These are phyloP conservation scores for Stachybotrys chartarum DNA, from an alignment of 2,329 filamentous ascomycete species.

Conservation along the genomic window DNA sequence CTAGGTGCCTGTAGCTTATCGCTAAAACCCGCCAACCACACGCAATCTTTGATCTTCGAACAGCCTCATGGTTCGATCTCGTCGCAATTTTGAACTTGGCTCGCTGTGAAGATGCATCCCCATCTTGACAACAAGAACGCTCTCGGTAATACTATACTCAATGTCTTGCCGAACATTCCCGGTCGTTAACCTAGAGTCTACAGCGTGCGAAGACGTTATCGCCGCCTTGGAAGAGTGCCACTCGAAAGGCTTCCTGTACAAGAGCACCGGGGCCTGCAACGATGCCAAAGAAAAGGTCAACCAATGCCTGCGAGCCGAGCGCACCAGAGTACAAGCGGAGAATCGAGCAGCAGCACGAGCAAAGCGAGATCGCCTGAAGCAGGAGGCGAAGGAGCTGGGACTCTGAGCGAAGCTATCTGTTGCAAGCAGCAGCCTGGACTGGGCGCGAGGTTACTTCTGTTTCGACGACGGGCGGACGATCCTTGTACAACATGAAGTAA, in stretches of 20 bases:
- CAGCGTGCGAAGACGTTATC: slow-evolving; percentile 95
- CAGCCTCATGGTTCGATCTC: too few species aligned
- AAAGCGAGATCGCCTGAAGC: slow-evolving; percentile 67
- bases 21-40: neutral
- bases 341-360: slow-evolving; percentile 64
- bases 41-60: too few species aligned
- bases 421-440: neutral
- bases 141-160: slow-evolving; percentile 47
- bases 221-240: slow-evolving; percentile 92
- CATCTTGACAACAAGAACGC: slow-evolving; percentile 93
- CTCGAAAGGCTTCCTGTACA: slow-evolving; percentile 84
- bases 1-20: neutral
- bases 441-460: neutral
- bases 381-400: slow-evolving; percentile 52
- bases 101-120: slow-evolving; percentile 71
- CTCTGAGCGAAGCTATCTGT: slow-evolving; percentile 17
- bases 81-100: neutral
- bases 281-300: slow-evolving; percentile 77
- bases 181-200: neutral
- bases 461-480: neutral
- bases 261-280: slow-evolving; percentile 86
- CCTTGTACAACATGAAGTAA: neutral
- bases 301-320: slow-evolving; percentile 73
- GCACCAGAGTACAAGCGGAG: slow-evolving; percentile 66
- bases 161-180: neutral